Base-by-base conservation (phyloP, 2,329 filamentous ascomycete species). In the Ophiostoma piceae region DNA sequence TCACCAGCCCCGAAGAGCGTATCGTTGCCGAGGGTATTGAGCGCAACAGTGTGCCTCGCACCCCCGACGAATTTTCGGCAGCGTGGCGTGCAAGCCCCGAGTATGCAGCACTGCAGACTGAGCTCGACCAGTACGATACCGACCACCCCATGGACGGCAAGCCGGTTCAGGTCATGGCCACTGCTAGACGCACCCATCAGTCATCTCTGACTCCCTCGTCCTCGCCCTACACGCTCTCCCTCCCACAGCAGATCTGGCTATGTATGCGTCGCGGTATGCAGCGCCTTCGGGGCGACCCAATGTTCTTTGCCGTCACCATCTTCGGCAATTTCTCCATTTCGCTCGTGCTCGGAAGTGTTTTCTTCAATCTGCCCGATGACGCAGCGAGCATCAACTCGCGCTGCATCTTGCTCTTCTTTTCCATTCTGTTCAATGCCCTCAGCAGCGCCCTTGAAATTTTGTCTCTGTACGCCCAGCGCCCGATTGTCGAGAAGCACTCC, bases 401-500 rank as follows among this genome's bases (percentile, higher is more conserved):
- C 72, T 91, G 91, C 73, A 88, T 90, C 62, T 83, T 96, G 22
- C 82, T 97, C 67, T 97, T 96, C 85, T 95, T 96, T 77, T 91
- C 92, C 74, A 88, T 94, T 75, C 82, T 97, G 72, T 88, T 95
- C 82, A 96, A 94, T 78, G 92, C 92, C 57, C 94, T 96, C 76
- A 85, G 88, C 73, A 91, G 88, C 77, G 90, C 90, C 68, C 84
- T 94, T 51, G 92, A 95, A 84, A 95, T 97, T 77, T 79, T 95
- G 51, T 92, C 91, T 0, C 84, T 97, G 7, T 97, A 95, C 77
- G 87, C 91, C 1, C 92, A 97, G 85, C 90, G 94, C 54, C 90
- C 91, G 1, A 96, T 97, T 74, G 92, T 97, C 71, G 92, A 97
- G 77, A 97, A 97, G 78, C 94, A 97, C 74, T 82, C 85, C 70